phyloP scores from a whole-genome alignment of 768 basidiomycete species.

The Naematelia aurantialba region DNA sequence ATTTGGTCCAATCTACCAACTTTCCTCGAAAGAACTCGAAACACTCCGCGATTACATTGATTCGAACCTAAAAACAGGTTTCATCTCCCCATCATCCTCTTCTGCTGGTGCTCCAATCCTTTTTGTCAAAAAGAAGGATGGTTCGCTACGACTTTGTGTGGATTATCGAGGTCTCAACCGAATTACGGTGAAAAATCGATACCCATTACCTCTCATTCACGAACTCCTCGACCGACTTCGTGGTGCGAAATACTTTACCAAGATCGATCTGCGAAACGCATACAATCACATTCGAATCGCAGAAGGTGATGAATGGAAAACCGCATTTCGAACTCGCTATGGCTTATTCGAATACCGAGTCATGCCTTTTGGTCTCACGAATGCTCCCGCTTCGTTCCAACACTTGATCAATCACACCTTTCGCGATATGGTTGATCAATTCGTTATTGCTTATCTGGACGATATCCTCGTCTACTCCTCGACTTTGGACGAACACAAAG shows the following conservation, averaged over 20 bases:
- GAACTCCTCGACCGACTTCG: conserved; percentile 22
- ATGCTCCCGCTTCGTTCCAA: too few relatives aligned
- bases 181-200: conserved; percentile 23
- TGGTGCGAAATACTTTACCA: conserved; percentile 21
- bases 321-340: too few relatives aligned
- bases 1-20: conserved; percentile 48
- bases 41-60: conserved; percentile 44
- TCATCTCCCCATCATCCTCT: conserved; percentile 18
- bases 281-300: conserved; percentile 54
- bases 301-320: conserved; percentile 55
- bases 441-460: conserved; percentile 25
- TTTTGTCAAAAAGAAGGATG: conserved; percentile 40
- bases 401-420: conserved; percentile 34
- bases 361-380: too few relatives aligned
- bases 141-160: conserved; percentile 22
- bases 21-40: conserved; percentile 48
- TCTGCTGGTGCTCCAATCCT: conserved; percentile 32
- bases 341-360: too few relatives aligned
- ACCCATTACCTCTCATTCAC: conserved; percentile 28
- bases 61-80: conserved; percentile 30
- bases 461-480: conserved; percentile 35
- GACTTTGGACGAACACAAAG: conserved; percentile 17
- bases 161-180: too few relatives aligned
- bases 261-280: conserved; percentile 51
- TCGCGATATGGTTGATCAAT: conserved; percentile 19